Conservation (phyloP, 805 yeast species). For the Metschnikowia bowlesiae region DNA sequence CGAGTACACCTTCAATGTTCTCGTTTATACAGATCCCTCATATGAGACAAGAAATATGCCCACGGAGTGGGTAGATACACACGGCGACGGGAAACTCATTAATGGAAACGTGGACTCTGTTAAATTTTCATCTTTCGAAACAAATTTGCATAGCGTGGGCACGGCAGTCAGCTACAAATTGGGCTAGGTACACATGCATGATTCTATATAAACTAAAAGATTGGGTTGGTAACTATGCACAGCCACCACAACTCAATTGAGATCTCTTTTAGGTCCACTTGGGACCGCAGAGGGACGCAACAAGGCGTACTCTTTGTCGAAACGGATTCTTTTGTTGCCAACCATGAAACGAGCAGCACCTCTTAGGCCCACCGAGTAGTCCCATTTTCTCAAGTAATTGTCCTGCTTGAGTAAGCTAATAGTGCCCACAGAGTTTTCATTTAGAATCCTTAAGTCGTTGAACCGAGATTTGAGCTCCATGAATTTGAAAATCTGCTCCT, state of each 20-base stretch:
- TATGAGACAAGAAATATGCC: slow-evolving; percentile 54
- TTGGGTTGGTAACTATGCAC: background rate
- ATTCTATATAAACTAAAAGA: background rate
- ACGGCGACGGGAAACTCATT: slow-evolving; percentile 51
- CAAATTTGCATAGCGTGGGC: slow-evolving; percentile 65
- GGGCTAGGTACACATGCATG: slow-evolving; percentile 11
- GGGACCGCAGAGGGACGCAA: slow-evolving; percentile 10
- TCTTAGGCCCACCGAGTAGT: slow-evolving; percentile 32
- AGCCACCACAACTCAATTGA: background rate
- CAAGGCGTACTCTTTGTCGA: slow-evolving; percentile 33
- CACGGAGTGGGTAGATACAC: slow-evolving; percentile 76
- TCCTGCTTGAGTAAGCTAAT: slow-evolving; percentile 36
- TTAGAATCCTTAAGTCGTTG: slow-evolving; percentile 34
- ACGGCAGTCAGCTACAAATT: slow-evolving; percentile 61
- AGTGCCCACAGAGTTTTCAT: slow-evolving; percentile 25
- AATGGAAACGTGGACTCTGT: slow-evolving; percentile 60
- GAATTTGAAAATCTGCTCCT: slow-evolving; percentile 44
- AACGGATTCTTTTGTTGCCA: slow-evolving; percentile 44
- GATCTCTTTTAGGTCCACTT: background rate
- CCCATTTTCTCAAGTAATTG: slow-evolving; percentile 44
- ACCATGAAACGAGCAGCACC: slow-evolving; percentile 51
- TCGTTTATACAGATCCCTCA: slow-evolving; percentile 72
- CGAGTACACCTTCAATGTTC: slow-evolving; percentile 71
- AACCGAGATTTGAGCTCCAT: slow-evolving; percentile 42
- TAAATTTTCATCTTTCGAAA: slow-evolving; percentile 61